phyloP scores from a whole-genome alignment of 768 basidiomycete species.

The Russula earlei region DNA sequence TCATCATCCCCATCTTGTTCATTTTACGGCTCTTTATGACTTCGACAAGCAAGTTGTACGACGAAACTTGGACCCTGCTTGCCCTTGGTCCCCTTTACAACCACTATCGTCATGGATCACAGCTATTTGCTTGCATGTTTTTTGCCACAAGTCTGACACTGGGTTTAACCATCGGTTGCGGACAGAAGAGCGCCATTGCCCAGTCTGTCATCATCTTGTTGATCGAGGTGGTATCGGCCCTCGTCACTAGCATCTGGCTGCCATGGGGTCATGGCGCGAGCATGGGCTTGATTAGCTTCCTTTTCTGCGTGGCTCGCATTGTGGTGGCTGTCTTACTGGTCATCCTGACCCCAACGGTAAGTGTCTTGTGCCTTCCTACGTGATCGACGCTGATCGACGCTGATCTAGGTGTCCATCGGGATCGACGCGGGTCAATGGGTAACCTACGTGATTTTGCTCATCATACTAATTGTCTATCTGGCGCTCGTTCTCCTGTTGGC shows the following conservation, averaged over 20 bases:
- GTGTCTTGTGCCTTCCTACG: neutral
- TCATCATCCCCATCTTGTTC: slow-evolving; percentile 66
- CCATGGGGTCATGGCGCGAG: slow-evolving; percentile 96
- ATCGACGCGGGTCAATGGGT: slow-evolving; percentile 82
- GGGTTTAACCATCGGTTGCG: slow-evolving; percentile 81
- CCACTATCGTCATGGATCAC: slow-evolving; percentile 84
- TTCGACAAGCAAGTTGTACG: slow-evolving; percentile 84
- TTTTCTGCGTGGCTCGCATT: slow-evolving; percentile 86
- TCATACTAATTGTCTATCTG: slow-evolving; percentile 72
- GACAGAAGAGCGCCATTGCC: slow-evolving; percentile 81
- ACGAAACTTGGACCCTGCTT: slow-evolving; percentile 87
- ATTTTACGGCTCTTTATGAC: slow-evolving; percentile 72
- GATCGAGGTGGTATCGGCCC: slow-evolving; percentile 76
- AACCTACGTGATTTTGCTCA: slow-evolving; percentile 83
- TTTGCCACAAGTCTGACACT: slow-evolving; percentile 76
- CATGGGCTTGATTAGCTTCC: slow-evolving; percentile 93
- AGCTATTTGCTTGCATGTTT: slow-evolving; percentile 75
- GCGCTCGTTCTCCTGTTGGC: slow-evolving; percentile 75
- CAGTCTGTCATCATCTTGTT: slow-evolving; percentile 88
- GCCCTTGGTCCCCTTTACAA: slow-evolving; percentile 90
- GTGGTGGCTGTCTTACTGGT: slow-evolving; percentile 85
- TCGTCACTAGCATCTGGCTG: slow-evolving; percentile 88
- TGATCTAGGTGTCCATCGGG: slow-evolving; percentile 70
- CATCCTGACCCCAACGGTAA: slow-evolving; percentile 78
- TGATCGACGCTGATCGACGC: slow-evolving; percentile 10